Evolutionary conservation across 1,284 basidiomycete genomes (phyloP).

Genomic region (Tilletiaria anomala): DNA sequence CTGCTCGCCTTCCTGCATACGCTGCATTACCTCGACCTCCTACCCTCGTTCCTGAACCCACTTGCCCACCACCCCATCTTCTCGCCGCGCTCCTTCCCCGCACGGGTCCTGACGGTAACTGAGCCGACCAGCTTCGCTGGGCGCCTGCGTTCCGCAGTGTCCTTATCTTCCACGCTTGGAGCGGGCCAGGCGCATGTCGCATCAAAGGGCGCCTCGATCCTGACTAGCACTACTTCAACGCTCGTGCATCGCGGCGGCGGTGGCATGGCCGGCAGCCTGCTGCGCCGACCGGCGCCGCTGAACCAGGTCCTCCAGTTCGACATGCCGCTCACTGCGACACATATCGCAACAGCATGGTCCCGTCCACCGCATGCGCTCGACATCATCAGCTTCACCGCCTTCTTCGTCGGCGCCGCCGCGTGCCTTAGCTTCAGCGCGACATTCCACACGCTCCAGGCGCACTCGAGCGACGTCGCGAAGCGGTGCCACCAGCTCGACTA

Average conservation of each 20-base stretch:
- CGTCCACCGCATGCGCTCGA: conserved; percentile 50
- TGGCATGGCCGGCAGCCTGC: background rate
- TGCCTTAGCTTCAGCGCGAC: conserved; percentile 62
- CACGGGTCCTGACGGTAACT: background rate
- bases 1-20: conserved; percentile 42
- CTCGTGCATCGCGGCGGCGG: no score
- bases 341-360: background rate
- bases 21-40: conserved; percentile 12
- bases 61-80: conserved; percentile 24
- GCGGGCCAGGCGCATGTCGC: no score
- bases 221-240: no score
- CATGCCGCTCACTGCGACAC: background rate
- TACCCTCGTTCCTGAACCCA: conserved; percentile 14
- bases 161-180: no score
- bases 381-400: conserved; percentile 52
- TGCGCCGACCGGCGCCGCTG: background rate
- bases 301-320: background rate
- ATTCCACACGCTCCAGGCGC: conserved; percentile 63
- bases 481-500: conserved; percentile 25
- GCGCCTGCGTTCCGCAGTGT: no score
- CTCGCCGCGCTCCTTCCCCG: conserved; percentile 11
- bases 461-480: conserved; percentile 51
- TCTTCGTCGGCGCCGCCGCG: conserved; percentile 57
- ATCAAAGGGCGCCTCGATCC: no score
- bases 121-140: no score